These are phyloP conservation scores for Neurospora cerealis DNA, from an alignment of 495 filamentous ascomycete genomes.

Conservation along the genomic window DNA sequence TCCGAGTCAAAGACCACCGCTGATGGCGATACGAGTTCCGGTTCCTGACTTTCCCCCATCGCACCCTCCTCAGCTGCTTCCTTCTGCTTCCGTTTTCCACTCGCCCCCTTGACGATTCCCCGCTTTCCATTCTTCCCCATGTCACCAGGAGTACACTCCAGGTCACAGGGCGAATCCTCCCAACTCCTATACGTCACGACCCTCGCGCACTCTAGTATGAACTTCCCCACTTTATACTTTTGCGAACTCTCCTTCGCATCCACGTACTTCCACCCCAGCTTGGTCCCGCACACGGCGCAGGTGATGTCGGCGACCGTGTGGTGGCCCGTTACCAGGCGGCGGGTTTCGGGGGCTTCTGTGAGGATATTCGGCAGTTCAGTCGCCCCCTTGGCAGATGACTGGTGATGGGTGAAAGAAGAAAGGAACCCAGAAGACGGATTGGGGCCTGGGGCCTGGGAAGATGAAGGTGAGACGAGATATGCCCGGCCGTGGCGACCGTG, in stretches of 20 bases:
- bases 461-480: slow-evolving; percentile 60
- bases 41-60: neutral
- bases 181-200: slow-evolving; percentile 56
- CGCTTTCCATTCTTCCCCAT: neutral
- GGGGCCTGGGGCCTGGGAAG: slow-evolving; percentile 8
- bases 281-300: slow-evolving; percentile 46
- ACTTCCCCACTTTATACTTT: slow-evolving; percentile 90
- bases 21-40: slow-evolving; percentile 6
- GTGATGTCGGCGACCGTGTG: slow-evolving; percentile 55
- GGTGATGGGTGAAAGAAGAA: neutral
- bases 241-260: slow-evolving; percentile 72
- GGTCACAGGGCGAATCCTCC: slow-evolving; percentile 39
- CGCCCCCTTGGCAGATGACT: slow-evolving; percentile 1
- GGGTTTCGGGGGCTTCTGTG: slow-evolving; percentile 45
- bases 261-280: slow-evolving; percentile 92
- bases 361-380: slow-evolving; percentile 35
- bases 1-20: slow-evolving; percentile 73
- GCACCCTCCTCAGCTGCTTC: neutral
- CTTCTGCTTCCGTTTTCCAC: neutral
- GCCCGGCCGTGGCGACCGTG: slow-evolving; percentile 89
- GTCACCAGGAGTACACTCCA: neutral
- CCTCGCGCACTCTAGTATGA: slow-evolving; percentile 81
- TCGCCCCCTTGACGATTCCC: neutral
- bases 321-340: slow-evolving; percentile 68
- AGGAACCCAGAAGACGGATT: neutral